A percentile compares a stretch with the other conserved stretches of the same genome.
phyloP scores from a whole-genome alignment of 257 asterid genomes.

The Nicotiana knightiana region DNA sequence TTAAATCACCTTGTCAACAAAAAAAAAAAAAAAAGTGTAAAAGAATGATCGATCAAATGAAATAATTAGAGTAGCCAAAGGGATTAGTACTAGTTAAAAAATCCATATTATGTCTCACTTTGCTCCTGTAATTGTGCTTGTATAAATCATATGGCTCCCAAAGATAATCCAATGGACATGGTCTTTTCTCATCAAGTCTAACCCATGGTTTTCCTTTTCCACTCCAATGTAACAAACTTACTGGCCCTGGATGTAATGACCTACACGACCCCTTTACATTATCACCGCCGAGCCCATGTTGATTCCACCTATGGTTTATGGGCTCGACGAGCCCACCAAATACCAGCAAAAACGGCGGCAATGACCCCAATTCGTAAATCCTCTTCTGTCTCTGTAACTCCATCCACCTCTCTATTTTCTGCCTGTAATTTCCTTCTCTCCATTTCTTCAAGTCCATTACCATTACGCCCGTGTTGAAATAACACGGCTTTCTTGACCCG shows the following conservation, averaged over 20 bases:
- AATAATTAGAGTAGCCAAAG: conserved; percentile 33
- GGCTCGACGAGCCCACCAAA: conserved; percentile 71
- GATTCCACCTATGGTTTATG: conserved; percentile 72
- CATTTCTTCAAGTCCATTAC: conserved; percentile 62
- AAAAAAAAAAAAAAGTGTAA: conserved; percentile 8
- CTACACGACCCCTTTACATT: conserved; percentile 73
- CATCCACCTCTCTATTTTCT: conserved; percentile 68
- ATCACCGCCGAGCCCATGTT: conserved; percentile 83
- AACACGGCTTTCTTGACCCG: conserved; percentile 50
- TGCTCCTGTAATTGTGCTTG: conserved; percentile 24
- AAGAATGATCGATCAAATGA: conserved; percentile 18
- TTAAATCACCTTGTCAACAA: conserved; percentile 8
- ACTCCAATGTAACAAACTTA: conserved; percentile 72
- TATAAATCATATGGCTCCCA: conserved; percentile 74
- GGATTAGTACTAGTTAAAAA: conserved; percentile 16
- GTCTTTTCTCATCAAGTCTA: conserved; percentile 55
- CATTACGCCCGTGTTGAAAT: conserved; percentile 80
- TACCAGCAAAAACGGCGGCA: conserved; percentile 60
- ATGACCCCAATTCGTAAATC: conserved; percentile 68
- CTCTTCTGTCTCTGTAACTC: conserved; percentile 50
- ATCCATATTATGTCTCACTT: conserved; percentile 10
- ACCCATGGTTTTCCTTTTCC: conserved; percentile 88
- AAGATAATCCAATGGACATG: conserved; percentile 67
- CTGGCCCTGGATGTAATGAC: conserved; percentile 72
- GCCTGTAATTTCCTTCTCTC: conserved; percentile 55